These are phyloP conservation scores for Astragalus glycyphyllos DNA, from an alignment of 306 rosid genomes.

Conservation along the genomic window DNA sequence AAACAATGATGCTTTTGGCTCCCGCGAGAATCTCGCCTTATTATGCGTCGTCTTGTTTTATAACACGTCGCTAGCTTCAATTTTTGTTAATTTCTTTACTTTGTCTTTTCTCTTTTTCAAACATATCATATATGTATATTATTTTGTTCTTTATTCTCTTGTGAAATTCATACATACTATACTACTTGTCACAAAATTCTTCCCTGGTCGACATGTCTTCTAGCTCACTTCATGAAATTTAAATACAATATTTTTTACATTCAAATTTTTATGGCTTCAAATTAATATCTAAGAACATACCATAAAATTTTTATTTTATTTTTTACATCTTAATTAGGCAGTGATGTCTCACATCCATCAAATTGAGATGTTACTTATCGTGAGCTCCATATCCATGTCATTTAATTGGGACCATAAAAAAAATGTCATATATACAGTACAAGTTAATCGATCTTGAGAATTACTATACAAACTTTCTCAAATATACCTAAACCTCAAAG, in stretches of 20 bases:
- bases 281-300: too few relatives aligned
- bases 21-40: constrained; percentile 82
- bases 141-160: constrained; percentile 34
- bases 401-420: constrained; percentile 40
- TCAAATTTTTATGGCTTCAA: neutral
- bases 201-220: neutral
- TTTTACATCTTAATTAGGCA: neutral
- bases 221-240: neutral
- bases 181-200: constrained; percentile 1
- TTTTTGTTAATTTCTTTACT: constrained; percentile 46
- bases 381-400: constrained; percentile 27
- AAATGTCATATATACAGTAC: neutral
- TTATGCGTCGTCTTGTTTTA: constrained; percentile 50
- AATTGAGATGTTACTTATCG: constrained; percentile 43
- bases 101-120: constrained; percentile 42
- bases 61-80: constrained; percentile 39
- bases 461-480: constrained; percentile 33
- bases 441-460: constrained; percentile 6
- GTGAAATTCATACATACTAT: neutral
- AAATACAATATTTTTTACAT: neutral
- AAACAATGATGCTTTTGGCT: constrained; percentile 50
- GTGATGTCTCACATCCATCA: constrained; percentile 47
- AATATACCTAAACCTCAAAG: constrained; percentile 47
- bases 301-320: too few relatives aligned
- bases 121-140: neutral